These are phyloP conservation scores for Calonectria leucothoes DNA, from an alignment of 2,329 filamentous ascomycete species.

Conservation along the genomic window DNA sequence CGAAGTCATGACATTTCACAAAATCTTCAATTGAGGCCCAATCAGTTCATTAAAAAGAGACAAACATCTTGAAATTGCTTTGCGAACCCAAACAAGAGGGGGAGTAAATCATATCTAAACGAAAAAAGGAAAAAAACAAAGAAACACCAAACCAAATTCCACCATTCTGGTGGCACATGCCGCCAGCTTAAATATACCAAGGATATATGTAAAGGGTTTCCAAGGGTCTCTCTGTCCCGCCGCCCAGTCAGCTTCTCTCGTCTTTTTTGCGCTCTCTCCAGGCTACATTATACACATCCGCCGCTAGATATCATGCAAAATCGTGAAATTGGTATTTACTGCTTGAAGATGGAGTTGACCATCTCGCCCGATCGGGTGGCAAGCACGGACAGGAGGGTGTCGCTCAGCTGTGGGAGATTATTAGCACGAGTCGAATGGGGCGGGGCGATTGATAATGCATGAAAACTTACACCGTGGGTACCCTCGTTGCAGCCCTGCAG, in stretches of 20 bases:
- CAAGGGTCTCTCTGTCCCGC: background rate
- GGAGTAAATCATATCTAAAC: slow-evolving; percentile 15
- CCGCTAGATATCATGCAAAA: slow-evolving; percentile 33
- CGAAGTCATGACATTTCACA: slow-evolving; percentile 1
- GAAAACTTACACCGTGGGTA: slow-evolving; percentile 84
- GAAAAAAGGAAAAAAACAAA: slow-evolving; percentile 1
- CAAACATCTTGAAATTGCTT: slow-evolving; percentile 27
- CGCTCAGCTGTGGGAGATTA: slow-evolving; percentile 70
- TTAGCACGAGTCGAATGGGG: slow-evolving; percentile 28
- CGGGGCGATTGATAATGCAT: background rate
- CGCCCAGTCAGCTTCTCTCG: slow-evolving; percentile 29
- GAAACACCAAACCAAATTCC: slow-evolving; percentile 18
- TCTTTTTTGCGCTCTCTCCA: slow-evolving; percentile 39
- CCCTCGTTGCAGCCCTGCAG: slow-evolving; percentile 94
- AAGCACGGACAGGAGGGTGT: slow-evolving; percentile 84
- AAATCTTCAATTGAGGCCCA: background rate
- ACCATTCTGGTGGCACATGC: slow-evolving; percentile 10
- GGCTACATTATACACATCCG: slow-evolving; percentile 37
- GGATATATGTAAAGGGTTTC: slow-evolving; percentile 11
- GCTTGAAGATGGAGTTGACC: slow-evolving; percentile 76
- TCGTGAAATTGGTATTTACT: slow-evolving; percentile 33
- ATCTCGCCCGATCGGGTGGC: slow-evolving; percentile 82
- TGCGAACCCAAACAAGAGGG: slow-evolving; percentile 12
- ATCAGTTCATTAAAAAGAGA: slow-evolving; percentile 12
- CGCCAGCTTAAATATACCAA: slow-evolving; percentile 9